Base-by-base conservation (phyloP, 495 filamentous ascomycete species). In the Talaromyces borbonicus region DNA sequence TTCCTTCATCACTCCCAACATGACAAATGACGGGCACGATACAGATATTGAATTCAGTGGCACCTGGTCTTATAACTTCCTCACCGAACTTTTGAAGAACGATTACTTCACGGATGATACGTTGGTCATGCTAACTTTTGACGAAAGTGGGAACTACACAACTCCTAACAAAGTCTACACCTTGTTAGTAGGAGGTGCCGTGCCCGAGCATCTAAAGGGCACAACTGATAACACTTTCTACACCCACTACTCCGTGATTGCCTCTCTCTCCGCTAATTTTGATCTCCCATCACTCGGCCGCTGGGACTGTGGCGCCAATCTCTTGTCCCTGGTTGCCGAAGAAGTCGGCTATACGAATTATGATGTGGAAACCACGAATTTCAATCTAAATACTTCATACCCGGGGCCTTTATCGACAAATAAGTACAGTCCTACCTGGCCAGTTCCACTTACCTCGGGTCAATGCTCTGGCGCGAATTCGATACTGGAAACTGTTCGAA, bases 1-100 rank as follows among this genome's bases (percentile, higher is more conserved):
- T 76, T 72, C 77, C 51, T 85, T 86, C 59, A 75, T 85, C 49
- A 86, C 82, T 11, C 84, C 84, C 12, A 86, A 86, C 67, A 85
- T 86, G 82, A 71, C 78, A 49, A 78, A 83, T 48, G 79, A 84
- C 55, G 84, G 74, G 20, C 83, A 88, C 53, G 82, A 88, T 56
- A 78, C 74, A 40, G 65, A 71, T 56, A 69, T 87, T 45, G 75
- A 72, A 23, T 68, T 75, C 46, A 75, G 78, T 4, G 77, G 74
- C 6, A 53, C 55, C 3, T 87, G 78, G 78, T 62, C 75, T 2
- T 66, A 67, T 14, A 56, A 48, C 26, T 85, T 83, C 67, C 56
- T 88, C 0, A 57, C 71, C 15, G 77, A 80, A 0, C 73, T 87
- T 23, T 69, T 88, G 15, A 57, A 68, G 8, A 75, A 86, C 61